Conservation (phyloP, 805 yeast species). For the Yamadazyma philogaea region DNA sequence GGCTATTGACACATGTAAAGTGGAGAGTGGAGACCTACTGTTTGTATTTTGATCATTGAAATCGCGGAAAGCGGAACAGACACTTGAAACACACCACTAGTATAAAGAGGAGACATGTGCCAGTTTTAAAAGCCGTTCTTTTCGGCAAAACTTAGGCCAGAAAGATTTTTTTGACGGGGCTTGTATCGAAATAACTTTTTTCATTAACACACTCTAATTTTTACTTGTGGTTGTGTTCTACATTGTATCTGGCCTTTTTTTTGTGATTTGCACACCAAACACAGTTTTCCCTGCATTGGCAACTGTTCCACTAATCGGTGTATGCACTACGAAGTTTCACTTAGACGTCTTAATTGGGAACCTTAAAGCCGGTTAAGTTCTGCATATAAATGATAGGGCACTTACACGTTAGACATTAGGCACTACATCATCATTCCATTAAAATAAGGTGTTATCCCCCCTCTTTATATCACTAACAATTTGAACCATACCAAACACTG, state of each 20-base stretch:
- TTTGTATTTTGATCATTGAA: constrained; percentile 2
- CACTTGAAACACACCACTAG: neutral
- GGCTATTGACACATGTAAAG: neutral
- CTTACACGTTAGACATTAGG: neutral
- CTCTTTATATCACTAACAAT: neutral
- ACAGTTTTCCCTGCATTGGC: neutral
- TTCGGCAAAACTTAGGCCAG: neutral
- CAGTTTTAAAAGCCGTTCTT: neutral
- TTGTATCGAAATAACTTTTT: too few species aligned
- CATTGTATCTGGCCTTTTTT: neutral
- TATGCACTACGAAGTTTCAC: neutral
- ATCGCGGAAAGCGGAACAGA: neutral
- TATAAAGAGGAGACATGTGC: neutral
- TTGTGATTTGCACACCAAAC: neutral
- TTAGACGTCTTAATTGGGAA: neutral
- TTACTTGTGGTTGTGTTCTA: neutral
- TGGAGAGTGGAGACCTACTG: neutral
- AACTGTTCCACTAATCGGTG: too few species aligned
- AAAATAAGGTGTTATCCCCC: neutral
- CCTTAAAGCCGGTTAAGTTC: neutral
- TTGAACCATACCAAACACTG: neutral
- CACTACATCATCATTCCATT: neutral
- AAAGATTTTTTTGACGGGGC: neutral
- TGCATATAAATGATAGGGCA: neutral
- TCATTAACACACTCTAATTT: too few species aligned